Evolutionary conservation across 2,329 filamentous ascomycete species (phyloP).

Genomic region (Colletotrichum ledebouriae): DNA sequence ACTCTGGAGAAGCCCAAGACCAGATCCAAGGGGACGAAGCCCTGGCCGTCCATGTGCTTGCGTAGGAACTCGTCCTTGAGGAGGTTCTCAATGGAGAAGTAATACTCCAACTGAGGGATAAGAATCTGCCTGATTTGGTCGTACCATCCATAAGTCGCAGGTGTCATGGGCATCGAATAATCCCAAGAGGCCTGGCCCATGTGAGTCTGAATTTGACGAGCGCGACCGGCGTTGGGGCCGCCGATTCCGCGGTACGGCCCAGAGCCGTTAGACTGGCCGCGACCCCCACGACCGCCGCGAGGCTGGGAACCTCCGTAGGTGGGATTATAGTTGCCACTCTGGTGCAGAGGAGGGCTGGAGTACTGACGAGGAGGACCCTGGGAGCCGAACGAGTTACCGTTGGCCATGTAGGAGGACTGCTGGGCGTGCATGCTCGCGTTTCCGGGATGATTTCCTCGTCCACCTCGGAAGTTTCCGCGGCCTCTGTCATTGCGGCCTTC

Average conservation of each 20-base stretch:
- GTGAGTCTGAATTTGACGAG: constrained; percentile 54
- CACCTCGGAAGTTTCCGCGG: constrained; percentile 59
- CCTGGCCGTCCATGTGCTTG: constrained; percentile 93
- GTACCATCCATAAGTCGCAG: constrained; percentile 27
- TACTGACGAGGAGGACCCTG: constrained; percentile 51
- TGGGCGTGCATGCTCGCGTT: constrained; percentile 51
- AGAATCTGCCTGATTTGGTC: constrained; percentile 47
- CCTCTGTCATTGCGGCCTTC: constrained; percentile 58
- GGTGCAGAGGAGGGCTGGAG: constrained; percentile 60
- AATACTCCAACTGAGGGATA: constrained; percentile 81
- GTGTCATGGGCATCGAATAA: constrained; percentile 51
- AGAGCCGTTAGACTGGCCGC: constrained; percentile 35
- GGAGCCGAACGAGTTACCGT: constrained; percentile 50
- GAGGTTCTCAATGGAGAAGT: constrained; percentile 96
- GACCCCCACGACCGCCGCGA: constrained; percentile 39
- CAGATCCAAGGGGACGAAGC: constrained; percentile 85
- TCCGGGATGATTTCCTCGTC: constrained; percentile 59
- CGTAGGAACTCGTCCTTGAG: constrained; percentile 93
- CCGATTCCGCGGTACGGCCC: constrained; percentile 33
- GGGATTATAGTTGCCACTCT: constrained; percentile 46
- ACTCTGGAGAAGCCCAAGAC: constrained; percentile 91
- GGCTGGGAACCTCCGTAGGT: constrained; percentile 37
- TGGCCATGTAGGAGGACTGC: constrained; percentile 51
- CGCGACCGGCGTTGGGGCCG: constrained; percentile 46
- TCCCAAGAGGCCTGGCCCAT: constrained; percentile 52